Evolutionary conservation across 2,329 filamentous ascomycete genomes (phyloP).

Genomic region (Pyrenophora seminiperda): DNA sequence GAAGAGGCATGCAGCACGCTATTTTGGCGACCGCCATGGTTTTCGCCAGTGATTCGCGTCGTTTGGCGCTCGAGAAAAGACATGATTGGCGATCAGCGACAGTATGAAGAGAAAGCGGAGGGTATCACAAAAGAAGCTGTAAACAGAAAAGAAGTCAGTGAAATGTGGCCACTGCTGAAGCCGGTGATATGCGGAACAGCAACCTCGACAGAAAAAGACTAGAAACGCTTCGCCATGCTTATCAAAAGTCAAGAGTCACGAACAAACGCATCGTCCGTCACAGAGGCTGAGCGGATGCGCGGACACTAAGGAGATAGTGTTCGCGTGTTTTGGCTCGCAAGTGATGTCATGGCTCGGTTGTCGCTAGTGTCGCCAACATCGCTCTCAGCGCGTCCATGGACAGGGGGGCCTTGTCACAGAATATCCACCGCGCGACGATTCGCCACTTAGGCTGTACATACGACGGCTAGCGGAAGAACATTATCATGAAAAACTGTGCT

Average conservation of each 20-base stretch:
- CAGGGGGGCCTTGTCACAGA: background rate
- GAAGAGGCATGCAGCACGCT: constrained; percentile 22
- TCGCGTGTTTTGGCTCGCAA: constrained; percentile 3
- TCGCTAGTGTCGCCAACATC: too few species aligned
- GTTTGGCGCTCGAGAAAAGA: constrained; percentile 35
- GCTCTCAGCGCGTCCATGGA: background rate
- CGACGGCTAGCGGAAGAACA: too few species aligned
- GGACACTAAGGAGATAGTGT: constrained; percentile 8
- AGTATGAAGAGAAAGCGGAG: background rate
- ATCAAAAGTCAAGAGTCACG: background rate
- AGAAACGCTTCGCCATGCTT: constrained; percentile 19
- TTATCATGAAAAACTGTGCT: too few species aligned
- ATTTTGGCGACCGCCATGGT: constrained; percentile 24
- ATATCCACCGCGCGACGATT: background rate
- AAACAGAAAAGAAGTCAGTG: background rate
- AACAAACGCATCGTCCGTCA: constrained; percentile 1
- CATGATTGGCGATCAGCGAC: constrained; percentile 20
- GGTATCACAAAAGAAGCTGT: constrained; percentile 8
- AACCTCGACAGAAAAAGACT: background rate
- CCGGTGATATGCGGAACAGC: background rate
- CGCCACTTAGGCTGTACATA: too few species aligned
- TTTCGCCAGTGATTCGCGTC: constrained; percentile 35
- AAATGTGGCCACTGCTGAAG: constrained; percentile 2
- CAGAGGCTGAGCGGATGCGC: constrained; percentile 6
- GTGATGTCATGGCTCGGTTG: constrained; percentile 14